Percentiles rank a stretch among this genome's conserved stretches.
Evolutionary conservation across 768 basidiomycete species (phyloP).

Genomic region (Rhodotorula sphaerocarpa): DNA sequence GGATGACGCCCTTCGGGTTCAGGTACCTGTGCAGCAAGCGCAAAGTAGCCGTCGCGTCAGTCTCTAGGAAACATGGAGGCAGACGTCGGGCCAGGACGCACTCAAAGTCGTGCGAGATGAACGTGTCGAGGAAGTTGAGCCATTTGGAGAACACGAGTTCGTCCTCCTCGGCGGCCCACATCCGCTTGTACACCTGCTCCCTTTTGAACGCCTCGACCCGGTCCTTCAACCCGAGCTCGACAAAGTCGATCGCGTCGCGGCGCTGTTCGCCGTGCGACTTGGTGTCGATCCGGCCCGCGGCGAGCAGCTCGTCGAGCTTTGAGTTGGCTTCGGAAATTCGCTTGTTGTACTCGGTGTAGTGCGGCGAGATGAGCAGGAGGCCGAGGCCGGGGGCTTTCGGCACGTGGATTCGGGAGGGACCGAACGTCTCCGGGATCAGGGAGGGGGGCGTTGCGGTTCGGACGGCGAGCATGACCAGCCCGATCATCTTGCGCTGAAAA

Average conservation of each 20-base stretch:
- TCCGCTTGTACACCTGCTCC: constrained; percentile 71
- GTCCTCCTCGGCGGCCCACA: constrained; percentile 74
- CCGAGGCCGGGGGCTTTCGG: constrained; percentile 96
- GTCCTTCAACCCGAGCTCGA: constrained; percentile 54
- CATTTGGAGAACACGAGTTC: constrained; percentile 74
- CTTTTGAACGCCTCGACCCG: constrained; percentile 75
- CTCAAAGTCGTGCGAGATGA: constrained; percentile 65
- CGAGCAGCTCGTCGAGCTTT: constrained; percentile 29
- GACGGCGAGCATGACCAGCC: constrained; percentile 66
- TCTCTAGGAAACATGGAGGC: not conserved
- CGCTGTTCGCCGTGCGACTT: constrained; percentile 46
- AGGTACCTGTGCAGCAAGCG: constrained; percentile 48
- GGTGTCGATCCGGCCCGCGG: constrained; percentile 29
- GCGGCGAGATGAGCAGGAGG: constrained; percentile 65
- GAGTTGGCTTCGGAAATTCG: constrained; percentile 39
- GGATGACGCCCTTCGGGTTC: constrained; percentile 69
- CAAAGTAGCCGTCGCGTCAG: not conserved
- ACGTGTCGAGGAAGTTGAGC: constrained; percentile 66
- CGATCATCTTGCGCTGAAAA: constrained; percentile 90
- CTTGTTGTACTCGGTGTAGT: constrained; percentile 47
- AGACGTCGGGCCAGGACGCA: not conserved
- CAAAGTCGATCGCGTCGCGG: constrained; percentile 43
- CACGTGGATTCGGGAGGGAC: constrained; percentile 65
- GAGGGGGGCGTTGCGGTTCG: constrained; percentile 66
- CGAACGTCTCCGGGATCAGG: constrained; percentile 65